Evolutionary conservation across 2,329 filamentous ascomycete species (phyloP).

Genomic region (Aspergillus nomiae): DNA sequence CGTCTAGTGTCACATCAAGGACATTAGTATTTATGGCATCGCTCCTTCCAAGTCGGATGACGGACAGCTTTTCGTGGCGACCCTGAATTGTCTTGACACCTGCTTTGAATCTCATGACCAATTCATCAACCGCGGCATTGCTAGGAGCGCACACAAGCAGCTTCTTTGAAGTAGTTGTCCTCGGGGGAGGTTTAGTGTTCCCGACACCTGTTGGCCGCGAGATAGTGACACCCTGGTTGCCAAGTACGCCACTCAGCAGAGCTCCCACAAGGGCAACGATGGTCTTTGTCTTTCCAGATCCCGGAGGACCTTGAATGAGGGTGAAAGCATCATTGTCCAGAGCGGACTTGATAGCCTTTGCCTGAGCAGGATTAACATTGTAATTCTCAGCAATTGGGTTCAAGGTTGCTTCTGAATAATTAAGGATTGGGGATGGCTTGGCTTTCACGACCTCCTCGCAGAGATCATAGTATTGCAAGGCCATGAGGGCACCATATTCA

Average conservation of each 20-base stretch:
- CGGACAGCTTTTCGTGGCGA: conserved; percentile 72
- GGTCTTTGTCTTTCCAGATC: conserved; percentile 97
- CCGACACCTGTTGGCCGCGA: conserved; percentile 44
- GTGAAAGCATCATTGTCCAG: conserved; percentile 97
- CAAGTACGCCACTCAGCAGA: conserved; percentile 65
- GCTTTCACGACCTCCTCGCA: conserved; percentile 89
- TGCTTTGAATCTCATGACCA: conserved; percentile 87
- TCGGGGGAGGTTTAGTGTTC: conserved; percentile 34
- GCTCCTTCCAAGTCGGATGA: conserved; percentile 84
- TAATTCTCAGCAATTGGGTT: conserved; percentile 73
- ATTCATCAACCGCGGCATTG: conserved; percentile 94
- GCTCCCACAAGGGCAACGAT: conserved; percentile 95
- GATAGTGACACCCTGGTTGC: conserved; percentile 52
- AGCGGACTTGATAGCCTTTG: conserved; percentile 86
- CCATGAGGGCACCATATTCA: conserved; percentile 89
- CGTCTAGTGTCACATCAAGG: conserved; percentile 88
- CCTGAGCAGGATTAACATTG: conserved; percentile 83
- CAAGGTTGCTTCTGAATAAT: conserved; percentile 74
- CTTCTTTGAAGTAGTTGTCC: conserved; percentile 66
- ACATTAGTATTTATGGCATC: conserved; percentile 92
- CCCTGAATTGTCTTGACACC: conserved; percentile 80
- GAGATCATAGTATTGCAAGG: conserved; percentile 91
- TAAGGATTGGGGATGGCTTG: conserved; percentile 83
- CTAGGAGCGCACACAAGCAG: conserved; percentile 96
- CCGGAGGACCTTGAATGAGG: conserved; percentile 90